Conservation (phyloP, 2,329 filamentous ascomycete species). For the Fusarium sp. region DNA sequence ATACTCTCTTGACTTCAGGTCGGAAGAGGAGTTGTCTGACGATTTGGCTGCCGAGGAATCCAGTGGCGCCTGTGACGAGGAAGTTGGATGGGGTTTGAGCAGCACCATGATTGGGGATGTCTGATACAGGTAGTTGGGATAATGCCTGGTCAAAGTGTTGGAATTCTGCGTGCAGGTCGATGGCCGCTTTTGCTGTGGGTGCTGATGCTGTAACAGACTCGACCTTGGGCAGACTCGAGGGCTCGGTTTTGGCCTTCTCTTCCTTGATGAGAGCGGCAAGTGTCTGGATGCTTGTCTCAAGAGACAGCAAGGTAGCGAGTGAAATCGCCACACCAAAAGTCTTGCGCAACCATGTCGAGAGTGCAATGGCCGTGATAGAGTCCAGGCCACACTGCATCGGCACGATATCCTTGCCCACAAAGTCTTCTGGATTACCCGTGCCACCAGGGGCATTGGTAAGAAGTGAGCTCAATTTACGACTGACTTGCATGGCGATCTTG, state of each 20-base stretch:
- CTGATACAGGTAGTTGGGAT: neutral
- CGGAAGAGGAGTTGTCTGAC: neutral
- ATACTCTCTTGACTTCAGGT: neutral
- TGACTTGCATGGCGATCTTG: neutral
- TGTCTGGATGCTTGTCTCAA: neutral
- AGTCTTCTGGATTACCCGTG: neutral
- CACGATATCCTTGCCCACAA: conserved; percentile 9
- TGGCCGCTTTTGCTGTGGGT: neutral
- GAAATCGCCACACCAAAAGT: conserved; percentile 1
- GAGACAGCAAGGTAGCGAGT: neutral
- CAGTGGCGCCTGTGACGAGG: neutral
- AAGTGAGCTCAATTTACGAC: neutral
- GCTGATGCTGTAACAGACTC: neutral
- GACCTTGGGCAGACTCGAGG: neutral
- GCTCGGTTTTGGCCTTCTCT: neutral
- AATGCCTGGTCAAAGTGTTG: neutral
- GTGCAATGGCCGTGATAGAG: conserved; percentile 9
- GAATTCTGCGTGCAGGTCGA: neutral
- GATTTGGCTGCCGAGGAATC: neutral
- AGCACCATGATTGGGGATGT: rapidly evolving
- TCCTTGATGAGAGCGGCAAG: neutral
- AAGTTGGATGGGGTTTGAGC: neutral
- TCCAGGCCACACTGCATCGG: conserved; percentile 15
- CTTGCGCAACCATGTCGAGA: conserved; percentile 17
- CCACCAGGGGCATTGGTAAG: neutral